A percentile compares a stretch with the other conserved stretches of the same genome.
phyloP scores from a whole-genome alignment of 2,329 filamentous ascomycete genomes.

The Coniella lustricola region DNA sequence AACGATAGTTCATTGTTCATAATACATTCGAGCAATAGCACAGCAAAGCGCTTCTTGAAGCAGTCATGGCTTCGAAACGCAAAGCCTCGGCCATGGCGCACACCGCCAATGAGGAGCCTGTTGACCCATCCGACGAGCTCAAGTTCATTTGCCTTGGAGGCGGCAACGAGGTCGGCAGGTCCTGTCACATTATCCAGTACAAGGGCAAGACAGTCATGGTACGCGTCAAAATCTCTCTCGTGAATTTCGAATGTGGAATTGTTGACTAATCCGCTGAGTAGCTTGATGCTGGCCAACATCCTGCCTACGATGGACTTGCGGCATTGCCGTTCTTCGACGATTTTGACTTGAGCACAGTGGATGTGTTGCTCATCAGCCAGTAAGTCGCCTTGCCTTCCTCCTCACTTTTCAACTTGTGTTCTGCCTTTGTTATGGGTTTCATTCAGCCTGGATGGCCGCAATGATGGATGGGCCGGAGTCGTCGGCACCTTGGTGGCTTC shows the following conservation, averaged over 20 bases:
- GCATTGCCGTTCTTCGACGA: slow-evolving; percentile 97
- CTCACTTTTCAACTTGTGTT: slow-evolving; percentile 17
- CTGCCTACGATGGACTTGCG: slow-evolving; percentile 88
- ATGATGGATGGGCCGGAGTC: slow-evolving; percentile 12
- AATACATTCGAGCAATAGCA: no score
- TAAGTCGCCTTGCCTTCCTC: slow-evolving; percentile 52
- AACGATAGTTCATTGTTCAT: no score
- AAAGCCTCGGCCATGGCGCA: slow-evolving; percentile 73
- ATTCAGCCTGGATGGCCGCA: slow-evolving; percentile 8
- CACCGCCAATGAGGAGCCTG: slow-evolving; percentile 66
- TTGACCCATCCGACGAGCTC: slow-evolving; percentile 89
- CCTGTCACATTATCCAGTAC: slow-evolving; percentile 97
- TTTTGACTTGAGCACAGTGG: slow-evolving; percentile 94
- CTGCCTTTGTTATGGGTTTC: slow-evolving; percentile 9
- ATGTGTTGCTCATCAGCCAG: slow-evolving; percentile 97
- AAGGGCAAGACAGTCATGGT: slow-evolving; percentile 99
- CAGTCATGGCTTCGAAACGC: slow-evolving; percentile 80
- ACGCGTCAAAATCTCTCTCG: slow-evolving; percentile 27
- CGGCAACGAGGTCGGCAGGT: slow-evolving; percentile 93
- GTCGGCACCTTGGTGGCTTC: slow-evolving; percentile 3
- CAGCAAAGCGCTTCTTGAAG: no score
- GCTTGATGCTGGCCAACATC: slow-evolving; percentile 96
- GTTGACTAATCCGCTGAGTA: slow-evolving; percentile 29
- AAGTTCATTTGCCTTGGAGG: slow-evolving; percentile 91
- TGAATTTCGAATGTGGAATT: slow-evolving; percentile 4